A percentile compares a stretch with the other conserved stretches of the same genome.
Conservation (phyloP, 805 yeast genomes). For the Candida nemodendra region DNA sequence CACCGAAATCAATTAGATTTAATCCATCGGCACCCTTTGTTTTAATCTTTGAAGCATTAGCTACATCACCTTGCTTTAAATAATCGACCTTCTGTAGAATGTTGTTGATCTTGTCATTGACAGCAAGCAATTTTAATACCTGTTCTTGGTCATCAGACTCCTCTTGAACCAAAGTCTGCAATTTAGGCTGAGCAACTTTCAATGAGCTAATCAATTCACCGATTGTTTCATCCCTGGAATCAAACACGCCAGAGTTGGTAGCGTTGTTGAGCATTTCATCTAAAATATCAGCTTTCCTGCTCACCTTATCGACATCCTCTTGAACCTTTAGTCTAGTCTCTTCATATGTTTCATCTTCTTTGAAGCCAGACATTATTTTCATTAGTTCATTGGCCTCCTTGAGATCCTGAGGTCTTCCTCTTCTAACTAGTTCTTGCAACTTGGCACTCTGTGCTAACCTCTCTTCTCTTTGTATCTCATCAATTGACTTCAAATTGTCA, state of each 20-base stretch:
- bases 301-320: constrained; percentile 79
- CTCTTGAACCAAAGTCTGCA: constrained; percentile 79
- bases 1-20: constrained; percentile 73
- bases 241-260: constrained; percentile 39
- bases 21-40: constrained; percentile 25
- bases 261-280: constrained; percentile 76
- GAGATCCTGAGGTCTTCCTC: constrained; percentile 94
- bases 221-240: constrained; percentile 63
- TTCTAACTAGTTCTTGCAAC: constrained; percentile 88
- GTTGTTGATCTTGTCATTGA: constrained; percentile 75
- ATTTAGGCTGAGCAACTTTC: constrained; percentile 82
- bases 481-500: constrained; percentile 81
- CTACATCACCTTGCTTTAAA: constrained; percentile 58
- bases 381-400: constrained; percentile 94
- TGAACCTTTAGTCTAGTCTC: constrained; percentile 77
- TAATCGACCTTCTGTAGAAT: constrained; percentile 65
- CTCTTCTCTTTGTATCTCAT: constrained; percentile 90
- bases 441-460: constrained; percentile 91
- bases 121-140: constrained; percentile 59
- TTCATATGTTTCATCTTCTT: constrained; percentile 68
- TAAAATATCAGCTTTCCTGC: constrained; percentile 81
- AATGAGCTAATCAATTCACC: constrained; percentile 74
- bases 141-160: constrained; percentile 67
- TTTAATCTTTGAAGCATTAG: constrained; percentile 49
- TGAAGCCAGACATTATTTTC: constrained; percentile 98